phyloP scores from a whole-genome alignment of 1,284 basidiomycete species.

The Somion occarium region DNA sequence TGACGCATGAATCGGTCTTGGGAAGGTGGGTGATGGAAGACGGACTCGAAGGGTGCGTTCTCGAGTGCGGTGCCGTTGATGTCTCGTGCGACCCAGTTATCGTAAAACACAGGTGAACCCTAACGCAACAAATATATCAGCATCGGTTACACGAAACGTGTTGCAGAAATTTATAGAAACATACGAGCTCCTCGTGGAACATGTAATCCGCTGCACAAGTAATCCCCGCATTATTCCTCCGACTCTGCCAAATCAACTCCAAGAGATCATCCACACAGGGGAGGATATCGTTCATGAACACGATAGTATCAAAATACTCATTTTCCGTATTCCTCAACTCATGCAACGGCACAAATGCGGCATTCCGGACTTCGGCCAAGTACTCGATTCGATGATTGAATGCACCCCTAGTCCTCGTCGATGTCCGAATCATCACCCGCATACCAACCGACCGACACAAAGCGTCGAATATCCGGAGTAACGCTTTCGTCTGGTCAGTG shows the following conservation, averaged over 20 bases:
- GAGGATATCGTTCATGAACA: conserved; percentile 98
- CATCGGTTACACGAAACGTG: too few species aligned
- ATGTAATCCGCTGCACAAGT: conserved; percentile 97
- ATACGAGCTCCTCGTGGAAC: conserved; percentile 90
- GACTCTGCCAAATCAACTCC: conserved; percentile 92
- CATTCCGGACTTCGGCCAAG: conserved; percentile 93
- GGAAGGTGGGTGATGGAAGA: conserved; percentile 81
- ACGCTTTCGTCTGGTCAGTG: conserved; percentile 92
- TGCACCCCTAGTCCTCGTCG: conserved; percentile 86
- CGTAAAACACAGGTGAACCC: conserved; percentile 90
- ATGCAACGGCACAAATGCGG: conserved; percentile 88
- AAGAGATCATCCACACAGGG: conserved; percentile 94
- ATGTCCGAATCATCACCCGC: conserved; percentile 87
- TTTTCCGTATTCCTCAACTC: conserved; percentile 86
- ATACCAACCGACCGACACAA: conserved; percentile 85
- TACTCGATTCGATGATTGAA: conserved; percentile 99
- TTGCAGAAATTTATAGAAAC: too few species aligned
- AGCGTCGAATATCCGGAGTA: conserved; percentile 89
- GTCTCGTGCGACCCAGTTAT: conserved; percentile 96
- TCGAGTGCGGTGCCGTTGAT: conserved; percentile 96
- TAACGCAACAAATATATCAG: too few species aligned
- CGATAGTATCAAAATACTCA: conserved; percentile 90
- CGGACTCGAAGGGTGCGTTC: conserved; percentile 90
- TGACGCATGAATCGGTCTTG: conserved; percentile 83
- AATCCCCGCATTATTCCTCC: conserved; percentile 90